phyloP scores from a whole-genome alignment of 345 rosid species.

The Bruguiera sexangula region DNA sequence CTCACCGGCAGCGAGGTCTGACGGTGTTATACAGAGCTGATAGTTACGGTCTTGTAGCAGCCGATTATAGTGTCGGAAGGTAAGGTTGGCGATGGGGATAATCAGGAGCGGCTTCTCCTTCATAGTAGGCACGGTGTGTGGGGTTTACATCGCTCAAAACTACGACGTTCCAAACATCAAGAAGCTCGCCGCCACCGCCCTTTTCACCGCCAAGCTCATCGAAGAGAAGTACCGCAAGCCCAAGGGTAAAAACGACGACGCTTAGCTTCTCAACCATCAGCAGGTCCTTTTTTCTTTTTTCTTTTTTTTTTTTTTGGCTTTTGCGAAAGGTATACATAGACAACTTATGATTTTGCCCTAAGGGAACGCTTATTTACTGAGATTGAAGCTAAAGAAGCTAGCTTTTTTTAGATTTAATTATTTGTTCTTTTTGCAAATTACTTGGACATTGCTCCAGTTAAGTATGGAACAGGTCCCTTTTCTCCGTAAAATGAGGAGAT shows the following conservation, averaged over 20 bases:
- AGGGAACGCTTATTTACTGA: not conserved
- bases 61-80: not conserved
- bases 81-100: conserved; percentile 55
- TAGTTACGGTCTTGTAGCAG: not conserved
- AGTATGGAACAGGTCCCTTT: too few species aligned
- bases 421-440: too few species aligned
- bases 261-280: conserved; percentile 2
- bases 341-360: not conserved
- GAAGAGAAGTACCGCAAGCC: conserved; percentile 77
- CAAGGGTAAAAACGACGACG: conserved; percentile 37
- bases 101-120: conserved; percentile 61
- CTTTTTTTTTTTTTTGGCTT: not conserved
- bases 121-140: conserved; percentile 55
- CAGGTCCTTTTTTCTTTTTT: not conserved
- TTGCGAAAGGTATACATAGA: not conserved
- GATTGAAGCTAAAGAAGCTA: not conserved
- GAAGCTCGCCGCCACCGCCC: conserved; percentile 40
- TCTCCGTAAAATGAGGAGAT: too few species aligned
- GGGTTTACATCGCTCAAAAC: conserved; percentile 84
- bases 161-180: conserved; percentile 82
- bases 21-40: too few species aligned
- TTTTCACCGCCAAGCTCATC: conserved; percentile 49
- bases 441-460: too few species aligned
- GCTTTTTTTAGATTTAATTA: too few species aligned
- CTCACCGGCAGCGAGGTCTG: too few species aligned